A percentile compares a stretch with the other conserved stretches of the same genome.
These are phyloP conservation scores for Cajanus cajan DNA, from an alignment of 306 rosid genomes.

Conservation along the genomic window DNA sequence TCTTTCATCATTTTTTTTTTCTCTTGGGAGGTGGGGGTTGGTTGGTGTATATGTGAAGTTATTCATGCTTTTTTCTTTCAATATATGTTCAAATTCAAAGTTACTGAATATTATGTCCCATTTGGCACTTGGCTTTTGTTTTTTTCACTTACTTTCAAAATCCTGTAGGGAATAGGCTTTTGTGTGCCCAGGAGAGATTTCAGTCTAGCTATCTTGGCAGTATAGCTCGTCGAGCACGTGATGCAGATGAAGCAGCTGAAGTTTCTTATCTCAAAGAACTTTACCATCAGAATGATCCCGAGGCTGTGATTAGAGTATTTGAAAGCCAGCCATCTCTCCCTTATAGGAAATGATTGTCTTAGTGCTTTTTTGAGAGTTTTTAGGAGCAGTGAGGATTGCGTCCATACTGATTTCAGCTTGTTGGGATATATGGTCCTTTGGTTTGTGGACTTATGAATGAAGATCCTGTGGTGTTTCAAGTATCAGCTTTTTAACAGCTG, in stretches of 20 bases:
- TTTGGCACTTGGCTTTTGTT: background rate
- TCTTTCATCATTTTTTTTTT: background rate
- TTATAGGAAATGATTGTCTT: background rate
- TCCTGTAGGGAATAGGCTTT: slow-evolving; percentile 52
- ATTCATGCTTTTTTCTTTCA: background rate
- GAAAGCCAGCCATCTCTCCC: slow-evolving; percentile 76
- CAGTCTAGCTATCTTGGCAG: slow-evolving; percentile 77
- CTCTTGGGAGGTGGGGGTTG: background rate
- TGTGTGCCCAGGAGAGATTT: slow-evolving; percentile 54
- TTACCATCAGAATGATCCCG: slow-evolving; percentile 68
- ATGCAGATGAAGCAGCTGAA: slow-evolving; percentile 75
- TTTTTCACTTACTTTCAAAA: slow-evolving; percentile 8
- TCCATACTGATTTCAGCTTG: background rate
- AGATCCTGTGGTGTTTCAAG: background rate
- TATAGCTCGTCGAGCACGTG: slow-evolving; percentile 66
- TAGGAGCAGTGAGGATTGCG: background rate
- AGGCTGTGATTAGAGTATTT: slow-evolving; percentile 80
- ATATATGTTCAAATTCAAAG: background rate
- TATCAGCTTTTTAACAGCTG: background rate
- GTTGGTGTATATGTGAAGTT: background rate
- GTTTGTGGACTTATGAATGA: background rate
- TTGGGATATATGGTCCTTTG: background rate
- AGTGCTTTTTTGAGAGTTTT: background rate
- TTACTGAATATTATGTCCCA: background rate
- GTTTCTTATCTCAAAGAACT: slow-evolving; percentile 82